Percentiles rank a stretch among this genome's conserved stretches.
phyloP scores from a whole-genome alignment of 164 flowering plant species.

The Magnolia sinica region DNA sequence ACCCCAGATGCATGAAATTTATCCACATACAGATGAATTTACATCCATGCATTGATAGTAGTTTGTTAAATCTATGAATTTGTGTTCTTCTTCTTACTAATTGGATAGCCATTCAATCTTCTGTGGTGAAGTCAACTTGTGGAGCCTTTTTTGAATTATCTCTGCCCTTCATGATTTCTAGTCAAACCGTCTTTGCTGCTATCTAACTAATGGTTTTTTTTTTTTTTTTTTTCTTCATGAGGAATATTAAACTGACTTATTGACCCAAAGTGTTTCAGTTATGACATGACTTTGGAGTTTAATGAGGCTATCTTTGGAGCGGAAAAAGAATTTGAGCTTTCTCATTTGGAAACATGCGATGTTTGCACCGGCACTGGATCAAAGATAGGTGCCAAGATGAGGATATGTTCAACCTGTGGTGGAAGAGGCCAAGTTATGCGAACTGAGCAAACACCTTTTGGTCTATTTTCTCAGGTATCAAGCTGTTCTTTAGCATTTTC shows the following conservation, averaged over 20 bases:
- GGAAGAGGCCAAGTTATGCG: conserved; percentile 99
- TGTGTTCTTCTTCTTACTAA: neutral
- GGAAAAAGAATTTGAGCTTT: conserved; percentile 87
- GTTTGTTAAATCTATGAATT: neutral
- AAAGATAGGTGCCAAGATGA: conserved; percentile 82
- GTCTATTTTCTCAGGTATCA: conserved; percentile 88
- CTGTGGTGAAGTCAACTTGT: neutral
- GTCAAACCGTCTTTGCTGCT: neutral
- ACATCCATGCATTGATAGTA: neutral
- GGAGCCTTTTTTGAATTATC: neutral
- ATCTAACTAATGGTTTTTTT: neutral
- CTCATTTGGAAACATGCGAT: conserved; percentile 91
- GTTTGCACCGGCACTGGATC: conserved; percentile 87
- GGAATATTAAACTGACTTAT: neutral
- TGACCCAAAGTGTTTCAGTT: conserved; percentile 45
- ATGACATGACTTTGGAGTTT: conserved; percentile 78
- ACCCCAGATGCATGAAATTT: neutral
- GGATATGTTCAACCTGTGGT: conserved; percentile 95
- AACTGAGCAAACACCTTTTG: conserved; percentile 99
- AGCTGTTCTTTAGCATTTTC: neutral
- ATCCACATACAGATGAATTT: neutral
- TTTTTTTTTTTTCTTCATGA: neutral
- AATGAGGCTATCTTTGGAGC: conserved; percentile 90
- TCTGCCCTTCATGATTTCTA: neutral
- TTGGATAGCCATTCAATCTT: neutral